A percentile compares a stretch with the other conserved stretches of the same genome.
Conservation (phyloP, 2,329 filamentous ascomycete species). For the Fusarium burgessii region DNA sequence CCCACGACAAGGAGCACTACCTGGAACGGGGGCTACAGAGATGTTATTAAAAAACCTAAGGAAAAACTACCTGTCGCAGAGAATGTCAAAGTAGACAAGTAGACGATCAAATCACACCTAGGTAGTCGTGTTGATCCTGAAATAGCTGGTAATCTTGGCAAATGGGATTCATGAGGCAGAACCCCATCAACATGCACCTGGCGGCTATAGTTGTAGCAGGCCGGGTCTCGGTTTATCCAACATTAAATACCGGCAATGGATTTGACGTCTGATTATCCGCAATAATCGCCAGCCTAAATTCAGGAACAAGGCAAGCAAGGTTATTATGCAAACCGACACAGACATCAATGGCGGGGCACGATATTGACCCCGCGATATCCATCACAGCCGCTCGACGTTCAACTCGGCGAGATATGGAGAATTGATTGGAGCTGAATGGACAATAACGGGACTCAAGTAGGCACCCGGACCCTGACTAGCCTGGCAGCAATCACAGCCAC, state of each 20-base stretch:
- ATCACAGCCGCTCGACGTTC: constrained; percentile 9
- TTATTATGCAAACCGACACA: constrained; percentile 3
- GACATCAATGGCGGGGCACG: constrained; percentile 12
- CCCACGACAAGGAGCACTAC: not conserved
- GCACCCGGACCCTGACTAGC: constrained; percentile 15
- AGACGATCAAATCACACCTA: not conserved
- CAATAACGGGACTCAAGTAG: constrained; percentile 11
- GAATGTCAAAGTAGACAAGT: not conserved
- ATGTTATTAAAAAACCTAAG: not conserved
- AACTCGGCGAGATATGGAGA: constrained; percentile 5
- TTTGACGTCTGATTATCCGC: constrained; percentile 2
- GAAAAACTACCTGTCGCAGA: not conserved
- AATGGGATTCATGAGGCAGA: not conserved
- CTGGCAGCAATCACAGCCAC: constrained; percentile 2
- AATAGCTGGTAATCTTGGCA: not conserved
- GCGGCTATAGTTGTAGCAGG: not conserved
- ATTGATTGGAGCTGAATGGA: constrained; percentile 20
- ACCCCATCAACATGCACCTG: not conserved
- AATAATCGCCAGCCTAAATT: constrained; percentile 20
- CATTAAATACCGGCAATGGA: not conserved
- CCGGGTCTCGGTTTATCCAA: constrained; percentile 1
- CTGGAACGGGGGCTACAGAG: not conserved
- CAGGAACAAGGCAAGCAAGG: not conserved
- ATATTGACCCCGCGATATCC: constrained; percentile 17
- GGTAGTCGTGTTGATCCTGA: not conserved